Evolutionary conservation across 768 basidiomycete species (phyloP), one percentile per base, ranked within the genome.

Genomic region (Hericium rajendrae): DNA sequence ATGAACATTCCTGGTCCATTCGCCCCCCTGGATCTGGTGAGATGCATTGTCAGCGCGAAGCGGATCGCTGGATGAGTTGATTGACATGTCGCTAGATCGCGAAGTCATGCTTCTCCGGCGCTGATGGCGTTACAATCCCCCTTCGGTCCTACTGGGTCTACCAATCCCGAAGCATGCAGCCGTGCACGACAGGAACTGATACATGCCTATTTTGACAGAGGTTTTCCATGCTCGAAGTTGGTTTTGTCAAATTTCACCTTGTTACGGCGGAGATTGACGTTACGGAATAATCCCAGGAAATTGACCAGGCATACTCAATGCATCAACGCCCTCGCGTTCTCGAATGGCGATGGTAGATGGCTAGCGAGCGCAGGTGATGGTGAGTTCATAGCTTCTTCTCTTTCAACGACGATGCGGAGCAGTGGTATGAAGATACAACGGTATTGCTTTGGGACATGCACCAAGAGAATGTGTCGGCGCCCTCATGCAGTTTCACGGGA

Each of bases 331-430:
- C 56, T 74, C 1, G 62, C 69, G 1, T 70, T 72, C 60, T 74
- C 73, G n/a, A 51, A 57, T 20, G 66, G 65, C 6, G 66, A 68
- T 37, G 72, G 71, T 20, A 58, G 70, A 46, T 75, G 71, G 71
- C 66, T 75, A 16, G 73, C 72, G 1, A 73, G 70, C 61, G 73
- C 66, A 4, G 73, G 73, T 12, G 73, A 74, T 53, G 72, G 71
- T 72, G 39, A 53, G 63, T 51, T 16, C 20, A 53, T 38, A 16
- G 46, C n/a, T 37, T 22, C 15, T 43, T 15, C 1, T 46, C 2
- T 49, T 49, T 22, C 22, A 22, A 28, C n/a, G 6, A 13, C 10
- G 20, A 24, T 22, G 55, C n/a, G 18, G n/a, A 13, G 37, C 41
- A 22, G 22, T 22, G 22, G 22, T 22, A 22, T 22, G 22, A 22